phyloP scores from a whole-genome alignment of 2,329 filamentous ascomycete genomes.

The Aspergillus sp. region DNA sequence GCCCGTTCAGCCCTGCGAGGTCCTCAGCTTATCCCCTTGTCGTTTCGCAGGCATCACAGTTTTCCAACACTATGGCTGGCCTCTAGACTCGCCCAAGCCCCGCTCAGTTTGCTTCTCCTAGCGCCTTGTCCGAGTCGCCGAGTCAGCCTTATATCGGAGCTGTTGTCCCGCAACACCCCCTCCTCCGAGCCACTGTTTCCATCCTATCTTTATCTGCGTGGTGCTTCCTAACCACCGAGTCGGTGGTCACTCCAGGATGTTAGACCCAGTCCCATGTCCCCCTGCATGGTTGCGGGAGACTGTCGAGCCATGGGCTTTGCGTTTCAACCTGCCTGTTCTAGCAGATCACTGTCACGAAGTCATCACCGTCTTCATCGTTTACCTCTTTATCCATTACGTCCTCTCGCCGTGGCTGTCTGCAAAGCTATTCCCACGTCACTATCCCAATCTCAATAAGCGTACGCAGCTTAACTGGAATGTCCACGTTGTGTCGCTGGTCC shows the following conservation, averaged over 20 bases:
- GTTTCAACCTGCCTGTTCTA: constrained; percentile 55
- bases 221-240: background rate
- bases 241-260: constrained; percentile 33
- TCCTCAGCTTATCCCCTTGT: background rate
- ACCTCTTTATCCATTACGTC: constrained; percentile 55
- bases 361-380: constrained; percentile 55
- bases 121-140: background rate
- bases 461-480: constrained; percentile 67
- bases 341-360: constrained; percentile 64
- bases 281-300: constrained; percentile 53
- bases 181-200: background rate
- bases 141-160: constrained; percentile 7
- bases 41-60: constrained; percentile 10
- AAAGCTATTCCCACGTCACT: constrained; percentile 55
- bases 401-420: constrained; percentile 57
- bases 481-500: constrained; percentile 63
- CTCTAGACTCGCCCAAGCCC: constrained; percentile 10
- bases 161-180: background rate
- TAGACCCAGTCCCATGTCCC: constrained; percentile 47
- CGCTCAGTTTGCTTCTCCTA: constrained; percentile 3
- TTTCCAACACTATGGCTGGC: constrained; percentile 14
- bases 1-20: background rate
- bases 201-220: background rate
- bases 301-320: constrained; percentile 52
- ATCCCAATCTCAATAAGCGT: constrained; percentile 53